Conservation (phyloP, 129 eudicot species). For the Arctium lappa region DNA sequence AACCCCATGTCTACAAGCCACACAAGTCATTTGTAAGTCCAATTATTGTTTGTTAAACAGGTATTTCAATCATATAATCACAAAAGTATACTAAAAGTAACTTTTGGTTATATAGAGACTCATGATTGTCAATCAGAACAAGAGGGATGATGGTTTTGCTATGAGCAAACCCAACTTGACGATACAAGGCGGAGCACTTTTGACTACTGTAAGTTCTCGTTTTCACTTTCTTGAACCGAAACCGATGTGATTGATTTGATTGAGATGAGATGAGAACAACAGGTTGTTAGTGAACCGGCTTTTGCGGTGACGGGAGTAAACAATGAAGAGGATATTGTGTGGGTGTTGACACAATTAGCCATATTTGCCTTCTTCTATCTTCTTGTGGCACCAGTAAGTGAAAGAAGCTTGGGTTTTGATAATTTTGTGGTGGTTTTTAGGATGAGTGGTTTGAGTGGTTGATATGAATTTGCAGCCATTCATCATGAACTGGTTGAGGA, state of each 20-base stretch:
- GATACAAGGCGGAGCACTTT: constrained; percentile 59
- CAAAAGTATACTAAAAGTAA: background rate
- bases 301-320: constrained; percentile 76
- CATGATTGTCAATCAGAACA: constrained; percentile 16
- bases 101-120: constrained; percentile 27
- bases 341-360: constrained; percentile 57
- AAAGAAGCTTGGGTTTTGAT: background rate
- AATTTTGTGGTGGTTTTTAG: background rate
- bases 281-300: constrained; percentile 71
- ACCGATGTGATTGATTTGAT: background rate
- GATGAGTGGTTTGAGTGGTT: constrained; percentile 23
- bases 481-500: constrained; percentile 89
- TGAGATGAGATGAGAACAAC: background rate
- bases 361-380: constrained; percentile 71
- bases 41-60: background rate
- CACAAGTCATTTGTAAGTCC: constrained; percentile 22
- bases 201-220: constrained; percentile 47
- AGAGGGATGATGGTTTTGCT: background rate
- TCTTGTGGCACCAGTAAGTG: constrained; percentile 72
- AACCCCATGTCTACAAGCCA: constrained; percentile 29
- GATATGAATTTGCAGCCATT: constrained; percentile 62
- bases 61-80: background rate
- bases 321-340: constrained; percentile 54
- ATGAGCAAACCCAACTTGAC: constrained; percentile 33
- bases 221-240: constrained; percentile 2